A percentile compares a stretch with the other conserved stretches of the same genome.
Conservation (phyloP, 805 yeast species). For the Candida ipomoeae region DNA sequence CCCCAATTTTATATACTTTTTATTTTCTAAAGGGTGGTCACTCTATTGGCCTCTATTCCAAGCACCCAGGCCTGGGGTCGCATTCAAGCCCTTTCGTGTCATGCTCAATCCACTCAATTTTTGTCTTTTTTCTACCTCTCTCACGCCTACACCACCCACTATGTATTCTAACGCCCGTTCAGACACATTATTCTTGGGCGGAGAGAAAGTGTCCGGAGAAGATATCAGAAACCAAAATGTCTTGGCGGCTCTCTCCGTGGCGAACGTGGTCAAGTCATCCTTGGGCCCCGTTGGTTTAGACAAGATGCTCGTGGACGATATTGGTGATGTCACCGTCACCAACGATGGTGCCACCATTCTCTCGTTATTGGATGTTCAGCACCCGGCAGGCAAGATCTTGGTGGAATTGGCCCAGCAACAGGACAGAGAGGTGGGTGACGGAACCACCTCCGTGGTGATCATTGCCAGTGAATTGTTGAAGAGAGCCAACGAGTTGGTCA, state of each 20-base stretch:
- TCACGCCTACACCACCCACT: conserved; percentile 10
- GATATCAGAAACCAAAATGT: conserved; percentile 96
- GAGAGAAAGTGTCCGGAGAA: conserved; percentile 92
- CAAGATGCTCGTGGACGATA: conserved; percentile 97
- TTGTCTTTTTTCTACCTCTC: conserved; percentile 2
- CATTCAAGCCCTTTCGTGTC: conserved; percentile 2
- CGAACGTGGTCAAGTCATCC: conserved; percentile 84
- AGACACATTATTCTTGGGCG: conserved; percentile 91
- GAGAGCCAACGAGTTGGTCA: conserved; percentile 90
- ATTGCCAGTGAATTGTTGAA: conserved; percentile 89
- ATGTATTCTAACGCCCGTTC: conserved; percentile 80
- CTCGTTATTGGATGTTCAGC: conserved; percentile 88
- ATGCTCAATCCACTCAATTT: conserved; percentile 4
- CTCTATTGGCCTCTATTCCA: too few species aligned
- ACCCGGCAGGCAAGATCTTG: conserved; percentile 96
- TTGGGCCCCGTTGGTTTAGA: conserved; percentile 98
- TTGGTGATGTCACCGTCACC: conserved; percentile 97
- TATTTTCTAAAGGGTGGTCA: too few species aligned
- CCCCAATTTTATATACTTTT: too few species aligned
- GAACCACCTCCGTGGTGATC: conserved; percentile 95
- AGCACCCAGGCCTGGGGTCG: not conserved
- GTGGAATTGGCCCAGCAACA: conserved; percentile 98
- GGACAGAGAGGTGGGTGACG: conserved; percentile 98
- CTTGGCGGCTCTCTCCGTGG: conserved; percentile 83
- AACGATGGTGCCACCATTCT: conserved; percentile 98